phyloP scores from a whole-genome alignment of 768 basidiomycete species.

The Rhizopogon vulgaris region DNA sequence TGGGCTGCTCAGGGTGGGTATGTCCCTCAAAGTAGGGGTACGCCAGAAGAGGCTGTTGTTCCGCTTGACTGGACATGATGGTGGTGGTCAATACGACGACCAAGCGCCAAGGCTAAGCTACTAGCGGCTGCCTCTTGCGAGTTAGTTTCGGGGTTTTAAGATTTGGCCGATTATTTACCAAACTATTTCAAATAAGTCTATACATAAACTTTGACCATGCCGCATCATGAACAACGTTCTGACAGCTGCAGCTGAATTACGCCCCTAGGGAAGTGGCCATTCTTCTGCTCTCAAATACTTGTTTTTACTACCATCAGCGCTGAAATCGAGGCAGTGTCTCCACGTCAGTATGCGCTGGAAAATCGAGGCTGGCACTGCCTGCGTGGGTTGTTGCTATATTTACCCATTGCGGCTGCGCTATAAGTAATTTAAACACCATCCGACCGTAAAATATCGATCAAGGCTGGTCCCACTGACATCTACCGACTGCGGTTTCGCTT shows the following conservation, averaged over 20 bases:
- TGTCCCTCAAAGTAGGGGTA: constrained; percentile 16
- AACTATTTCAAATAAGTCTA: too few relatives aligned
- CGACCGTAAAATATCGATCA: background rate
- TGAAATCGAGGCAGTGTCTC: background rate
- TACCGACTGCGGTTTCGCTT: constrained; percentile 9
- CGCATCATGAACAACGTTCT: too few relatives aligned
- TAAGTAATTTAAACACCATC: background rate
- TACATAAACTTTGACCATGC: too few relatives aligned
- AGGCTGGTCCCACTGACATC: constrained; percentile 6
- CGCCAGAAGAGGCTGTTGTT: constrained; percentile 43
- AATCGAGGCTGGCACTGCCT: constrained; percentile 7
- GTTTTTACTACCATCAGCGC: background rate
- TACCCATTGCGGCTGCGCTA: background rate
- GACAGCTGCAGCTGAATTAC: too few relatives aligned
- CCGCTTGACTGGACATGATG: constrained; percentile 33
- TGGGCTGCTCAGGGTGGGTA: constrained; percentile 3
- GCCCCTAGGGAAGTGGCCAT: too few relatives aligned
- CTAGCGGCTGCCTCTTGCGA: background rate
- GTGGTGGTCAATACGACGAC: constrained; percentile 13
- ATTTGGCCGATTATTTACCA: too few relatives aligned
- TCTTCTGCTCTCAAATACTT: too few relatives aligned
- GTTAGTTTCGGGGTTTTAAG: too few relatives aligned
- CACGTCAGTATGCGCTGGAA: background rate
- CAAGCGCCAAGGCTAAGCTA: background rate
- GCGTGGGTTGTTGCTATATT: constrained; percentile 3